A percentile compares a stretch with the other conserved stretches of the same genome.
Conservation (phyloP, 768 basidiomycete species). For the Russula foetens region DNA sequence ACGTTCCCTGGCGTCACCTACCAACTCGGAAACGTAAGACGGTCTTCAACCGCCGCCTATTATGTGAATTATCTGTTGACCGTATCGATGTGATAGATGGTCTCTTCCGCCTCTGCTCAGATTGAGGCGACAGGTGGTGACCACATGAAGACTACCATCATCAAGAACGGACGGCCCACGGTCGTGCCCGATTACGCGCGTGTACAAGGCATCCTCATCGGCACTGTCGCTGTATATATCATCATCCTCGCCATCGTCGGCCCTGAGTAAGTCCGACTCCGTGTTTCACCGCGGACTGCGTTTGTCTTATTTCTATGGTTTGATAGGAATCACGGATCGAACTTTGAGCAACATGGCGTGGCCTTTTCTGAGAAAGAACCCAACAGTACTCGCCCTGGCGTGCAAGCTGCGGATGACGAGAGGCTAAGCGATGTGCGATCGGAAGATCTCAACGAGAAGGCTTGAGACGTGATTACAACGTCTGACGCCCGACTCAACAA, state of each 20-base stretch:
- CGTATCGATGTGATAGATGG: conserved; percentile 26
- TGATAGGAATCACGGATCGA: conserved; percentile 3
- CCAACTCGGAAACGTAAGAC: conserved; percentile 33
- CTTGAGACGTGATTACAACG: neutral
- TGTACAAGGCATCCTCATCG: conserved; percentile 85
- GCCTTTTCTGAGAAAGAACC: neutral
- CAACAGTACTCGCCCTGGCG: neutral
- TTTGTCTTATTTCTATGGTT: too few relatives aligned
- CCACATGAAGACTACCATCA: conserved; percentile 15
- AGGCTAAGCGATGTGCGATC: neutral
- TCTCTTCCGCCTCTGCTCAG: conserved; percentile 38
- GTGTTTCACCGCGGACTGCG: neutral
- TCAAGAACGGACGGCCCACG: conserved; percentile 5
- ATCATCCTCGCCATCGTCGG: conserved; percentile 72
- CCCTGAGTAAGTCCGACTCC: conserved; percentile 47
- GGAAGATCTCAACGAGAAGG: neutral
- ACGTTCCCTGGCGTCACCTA: conserved; percentile 39
- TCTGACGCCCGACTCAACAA: too few relatives aligned
- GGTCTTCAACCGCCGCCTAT: too few relatives aligned
- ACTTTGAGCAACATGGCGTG: neutral
- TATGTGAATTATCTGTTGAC: neutral
- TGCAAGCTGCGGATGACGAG: neutral
- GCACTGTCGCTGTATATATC: conserved; percentile 73
- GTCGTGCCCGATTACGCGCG: conserved; percentile 40
- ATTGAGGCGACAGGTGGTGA: conserved; percentile 36